Base-by-base conservation (phyloP, 2,329 filamentous ascomycete species). In the Aspergillus arachidicola region DNA sequence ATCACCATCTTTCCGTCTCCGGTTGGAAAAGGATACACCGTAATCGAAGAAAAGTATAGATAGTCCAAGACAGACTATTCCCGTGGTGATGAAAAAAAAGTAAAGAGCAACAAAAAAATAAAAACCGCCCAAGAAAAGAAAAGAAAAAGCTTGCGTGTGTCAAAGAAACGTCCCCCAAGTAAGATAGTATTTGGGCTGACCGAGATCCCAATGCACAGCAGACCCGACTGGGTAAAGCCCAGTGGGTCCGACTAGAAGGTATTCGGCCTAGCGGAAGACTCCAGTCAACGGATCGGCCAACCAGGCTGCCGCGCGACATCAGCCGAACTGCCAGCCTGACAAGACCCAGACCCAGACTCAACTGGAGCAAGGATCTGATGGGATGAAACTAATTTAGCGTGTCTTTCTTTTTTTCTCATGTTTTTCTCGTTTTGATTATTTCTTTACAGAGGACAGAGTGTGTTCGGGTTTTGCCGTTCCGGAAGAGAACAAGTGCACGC, bases 141-240 rank as follows among this genome's bases (percentile, higher is more conserved):
- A 51, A 10, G 26, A 9, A 30, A 54, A 53, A 53, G 50, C 51
- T 54, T 36, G 30, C 50, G 50, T 34, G 28, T 53, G 50, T 53
- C 50, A 54, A 54, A 54, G 51, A 54, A 54, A 32, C 16, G 28
- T 19, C 36, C 34, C 19, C 30, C 11, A 14, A 26, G 21, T 6
- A 14, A 11, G n/a, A 14, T 48, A 48, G 45, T 48, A 48, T 26
- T 14, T 36, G 21, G 23, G 34, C n/a, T 51, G 48, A 54, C 34
- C 57, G 43, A 43, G 41, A 50, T 26, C n/a, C 53, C 36, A 36
- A 57, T 63, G 63, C 63, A 63, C 23, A 56, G 60, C 46, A 12
- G 63, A 60, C 63, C 63, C 51, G 58, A 54, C 41, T 54, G 50
- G 60, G 61, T 41, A 65, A 63, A 50, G 48, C 23, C 28, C 19